Conservation (phyloP, 164 flowering plant genomes). For the Piper longum region DNA sequence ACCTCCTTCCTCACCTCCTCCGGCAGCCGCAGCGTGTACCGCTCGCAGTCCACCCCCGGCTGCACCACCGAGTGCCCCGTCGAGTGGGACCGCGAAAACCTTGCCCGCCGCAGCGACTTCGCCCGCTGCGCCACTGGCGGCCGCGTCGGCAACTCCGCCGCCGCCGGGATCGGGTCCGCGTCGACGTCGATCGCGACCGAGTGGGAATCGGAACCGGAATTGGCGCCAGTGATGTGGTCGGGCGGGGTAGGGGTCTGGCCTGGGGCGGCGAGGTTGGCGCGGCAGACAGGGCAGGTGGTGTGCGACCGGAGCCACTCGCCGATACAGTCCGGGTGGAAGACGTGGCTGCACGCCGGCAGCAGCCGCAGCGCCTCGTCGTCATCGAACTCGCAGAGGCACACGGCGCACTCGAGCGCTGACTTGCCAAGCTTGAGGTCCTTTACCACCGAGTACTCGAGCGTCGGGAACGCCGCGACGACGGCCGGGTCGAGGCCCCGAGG, state of each 20-base stretch:
- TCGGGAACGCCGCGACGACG: too few relatives aligned
- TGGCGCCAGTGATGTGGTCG: not conserved
- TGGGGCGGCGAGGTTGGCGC: conserved; percentile 17
- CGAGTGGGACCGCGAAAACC: conserved; percentile 52
- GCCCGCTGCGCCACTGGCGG: conserved; percentile 10
- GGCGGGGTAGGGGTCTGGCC: conserved; percentile 11
- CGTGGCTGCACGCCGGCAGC: conserved; percentile 36
- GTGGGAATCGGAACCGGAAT: not conserved
- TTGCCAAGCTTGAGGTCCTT: too few relatives aligned
- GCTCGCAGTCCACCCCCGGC: conserved; percentile 46
- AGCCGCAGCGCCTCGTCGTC: conserved; percentile 27
- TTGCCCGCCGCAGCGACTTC: conserved; percentile 10
- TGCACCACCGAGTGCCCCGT: conserved; percentile 63
- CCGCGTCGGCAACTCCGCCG: not conserved
- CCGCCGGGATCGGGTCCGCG: conserved; percentile 3
- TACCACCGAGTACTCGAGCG: too few relatives aligned
- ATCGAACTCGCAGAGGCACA: conserved; percentile 30
- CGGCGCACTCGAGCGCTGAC: conserved; percentile 20
- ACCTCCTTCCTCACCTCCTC: conserved; percentile 38
- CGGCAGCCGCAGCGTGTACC: conserved; percentile 50
- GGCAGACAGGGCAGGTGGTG: conserved; percentile 34
- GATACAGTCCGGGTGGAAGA: conserved; percentile 39
- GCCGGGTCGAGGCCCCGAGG: conserved; percentile 9
- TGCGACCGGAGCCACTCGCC: conserved; percentile 31
- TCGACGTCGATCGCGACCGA: not conserved